A percentile compares a stretch with the other conserved stretches of the same genome.
phyloP scores from a whole-genome alignment of 2,329 filamentous ascomycete species.

The Zasmidium angulare region DNA sequence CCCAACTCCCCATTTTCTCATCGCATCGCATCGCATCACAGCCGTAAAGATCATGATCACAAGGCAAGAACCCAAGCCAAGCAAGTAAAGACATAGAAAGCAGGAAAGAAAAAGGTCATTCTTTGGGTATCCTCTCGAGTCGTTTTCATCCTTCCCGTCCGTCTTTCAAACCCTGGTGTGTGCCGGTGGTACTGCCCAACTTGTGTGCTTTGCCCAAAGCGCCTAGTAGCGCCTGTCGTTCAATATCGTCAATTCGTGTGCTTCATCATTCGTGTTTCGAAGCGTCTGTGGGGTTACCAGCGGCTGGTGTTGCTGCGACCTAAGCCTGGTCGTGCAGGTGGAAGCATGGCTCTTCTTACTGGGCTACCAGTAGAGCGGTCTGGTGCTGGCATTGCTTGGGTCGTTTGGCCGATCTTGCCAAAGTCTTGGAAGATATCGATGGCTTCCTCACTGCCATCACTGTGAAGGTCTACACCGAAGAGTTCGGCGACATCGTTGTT shows the following conservation, averaged over 20 bases:
- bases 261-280: not conserved
- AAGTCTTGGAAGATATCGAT: constrained; percentile 76
- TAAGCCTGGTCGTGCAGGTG: constrained; percentile 29
- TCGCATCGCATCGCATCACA: not conserved
- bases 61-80: not conserved
- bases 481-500: constrained; percentile 54
- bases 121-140: not conserved
- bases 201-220: not conserved
- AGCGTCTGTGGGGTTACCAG: constrained; percentile 26
- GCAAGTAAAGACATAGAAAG: not conserved
- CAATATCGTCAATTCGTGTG: constrained; percentile 13
- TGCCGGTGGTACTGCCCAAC: not conserved
- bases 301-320: constrained; percentile 32
- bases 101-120: not conserved
- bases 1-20: not conserved
- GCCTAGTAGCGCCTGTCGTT: not conserved
- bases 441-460: constrained; percentile 59
- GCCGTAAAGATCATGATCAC: not conserved
- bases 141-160: not conserved
- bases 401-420: constrained; percentile 63
- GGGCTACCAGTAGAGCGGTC: constrained; percentile 34
- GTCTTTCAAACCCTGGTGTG: not conserved
- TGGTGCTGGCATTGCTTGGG: constrained; percentile 20
- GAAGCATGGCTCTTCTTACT: constrained; percentile 31
- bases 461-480: constrained; percentile 56